Percentiles rank a stretch among this genome's conserved stretches.
Conservation (phyloP, 768 basidiomycete species). For the Lyophyllum semitale region DNA sequence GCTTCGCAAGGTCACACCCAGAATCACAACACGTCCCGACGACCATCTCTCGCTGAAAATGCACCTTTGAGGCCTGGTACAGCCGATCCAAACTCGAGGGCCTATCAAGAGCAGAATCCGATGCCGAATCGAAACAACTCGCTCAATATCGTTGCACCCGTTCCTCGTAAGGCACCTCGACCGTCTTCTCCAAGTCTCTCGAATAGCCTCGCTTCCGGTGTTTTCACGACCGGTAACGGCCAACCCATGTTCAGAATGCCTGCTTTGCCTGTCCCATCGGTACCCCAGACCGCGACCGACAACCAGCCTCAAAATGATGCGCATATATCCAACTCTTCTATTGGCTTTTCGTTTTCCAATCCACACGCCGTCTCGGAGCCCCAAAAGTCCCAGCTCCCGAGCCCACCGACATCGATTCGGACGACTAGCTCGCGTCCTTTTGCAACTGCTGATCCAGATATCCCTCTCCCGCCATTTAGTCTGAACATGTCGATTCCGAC, state of each 20-base stretch:
- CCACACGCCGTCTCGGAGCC: constrained; percentile 2
- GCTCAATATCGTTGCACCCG: constrained; percentile 23
- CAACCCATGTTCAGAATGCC: constrained; percentile 13
- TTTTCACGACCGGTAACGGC: constrained; percentile 20
- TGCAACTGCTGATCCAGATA: neutral
- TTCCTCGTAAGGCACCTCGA: constrained; percentile 22
- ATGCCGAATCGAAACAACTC: constrained; percentile 5
- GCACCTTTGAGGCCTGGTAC: constrained; percentile 26
- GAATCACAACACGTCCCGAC: constrained; percentile 5
- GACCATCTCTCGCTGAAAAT: constrained; percentile 8
- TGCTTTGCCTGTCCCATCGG: constrained; percentile 9
- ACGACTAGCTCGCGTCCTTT: neutral
- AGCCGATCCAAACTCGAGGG: constrained; percentile 24
- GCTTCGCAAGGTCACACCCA: constrained; percentile 3
- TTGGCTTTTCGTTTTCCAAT: constrained; percentile 17
- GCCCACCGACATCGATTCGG: constrained; percentile 15
- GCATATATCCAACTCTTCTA: constrained; percentile 19
- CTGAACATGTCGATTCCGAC: constrained; percentile 14
- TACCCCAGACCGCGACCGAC: neutral
- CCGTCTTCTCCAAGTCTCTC: constrained; percentile 20
- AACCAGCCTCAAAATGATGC: constrained; percentile 10
- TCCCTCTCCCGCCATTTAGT: constrained; percentile 5
- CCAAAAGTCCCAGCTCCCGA: constrained; percentile 13
- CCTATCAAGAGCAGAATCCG: neutral
- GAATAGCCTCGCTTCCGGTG: constrained; percentile 14